Evolutionary conservation across 225 moss, liverwort and hornwort genomes (phyloP), one percentile per base, ranked within the genome.

Genomic region (Lunularia cruciata): DNA sequence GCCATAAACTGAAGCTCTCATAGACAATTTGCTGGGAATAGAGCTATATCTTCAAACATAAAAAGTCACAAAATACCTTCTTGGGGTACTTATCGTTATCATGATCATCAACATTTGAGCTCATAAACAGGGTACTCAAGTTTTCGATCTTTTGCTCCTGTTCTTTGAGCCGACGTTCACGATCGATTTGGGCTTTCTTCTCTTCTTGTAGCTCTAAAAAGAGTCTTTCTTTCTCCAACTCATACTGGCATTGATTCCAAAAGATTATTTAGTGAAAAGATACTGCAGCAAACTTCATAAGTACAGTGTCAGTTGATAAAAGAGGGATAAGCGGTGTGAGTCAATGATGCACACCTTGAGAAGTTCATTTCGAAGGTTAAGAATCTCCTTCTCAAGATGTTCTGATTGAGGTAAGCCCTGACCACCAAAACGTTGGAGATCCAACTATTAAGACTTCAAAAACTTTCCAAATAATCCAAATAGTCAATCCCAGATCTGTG

Each of bases 81-180:
- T 75, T 93, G 25, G 48, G 72, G 28, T 77, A 76, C 22, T 80
- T 53, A 42, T 85, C 73, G 13, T 8, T 42, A 34, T 69, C 87
- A 67, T 77, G 79, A 43, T 88, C 89, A 47, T 93, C 93, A 63
- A 79, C 63, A 60, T 67, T 83, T 52, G 88, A 88, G 74, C 82
- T 84, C 65, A 87, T 88, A 31, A 93, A 85, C 70, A 93, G 71
- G 34, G 86, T 86, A 72, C 83, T 95, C 42, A 95, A 79, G 61
- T 80, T 95, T 64, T 89, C 94, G 64, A 95, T 95, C 70, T 82
- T 88, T 51, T 86, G 87, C 65, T 95, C 91, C 78, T 95, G 94
- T 57, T 95, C 91, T 77, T 86, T 88, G 57, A 95, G 86, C 40
- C 86, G 84, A 30, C 83, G 84, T 78, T 91, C 94, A 14, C 87